These are phyloP conservation scores for Excoecaria agallocha DNA, from an alignment of 345 rosid genomes.

Conservation along the genomic window DNA sequence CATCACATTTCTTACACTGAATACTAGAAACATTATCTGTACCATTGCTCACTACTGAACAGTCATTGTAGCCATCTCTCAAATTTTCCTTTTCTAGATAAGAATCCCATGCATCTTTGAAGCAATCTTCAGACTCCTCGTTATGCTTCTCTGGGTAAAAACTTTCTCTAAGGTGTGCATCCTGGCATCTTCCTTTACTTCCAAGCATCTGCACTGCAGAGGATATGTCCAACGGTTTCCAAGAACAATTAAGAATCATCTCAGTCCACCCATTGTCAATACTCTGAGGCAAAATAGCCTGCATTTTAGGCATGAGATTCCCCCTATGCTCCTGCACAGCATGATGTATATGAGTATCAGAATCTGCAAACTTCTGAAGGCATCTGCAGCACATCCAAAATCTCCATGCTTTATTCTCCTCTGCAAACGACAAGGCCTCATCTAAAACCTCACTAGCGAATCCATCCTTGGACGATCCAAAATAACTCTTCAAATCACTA, in stretches of 20 bases:
- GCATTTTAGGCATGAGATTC: conserved; percentile 67
- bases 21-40: conserved; percentile 28
- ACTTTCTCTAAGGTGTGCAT: conserved; percentile 37
- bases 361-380: conserved; percentile 52
- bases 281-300: conserved; percentile 69
- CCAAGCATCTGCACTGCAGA: conserved; percentile 57
- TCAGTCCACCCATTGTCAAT: conserved; percentile 65
- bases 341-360: conserved; percentile 76
- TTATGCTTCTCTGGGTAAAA: conserved; percentile 34
- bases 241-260: conserved; percentile 62
- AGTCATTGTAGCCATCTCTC: conserved; percentile 41
- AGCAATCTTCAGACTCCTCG: conserved; percentile 60
- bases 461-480: conserved; percentile 54
- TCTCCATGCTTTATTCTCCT: conserved; percentile 65
- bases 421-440: conserved; percentile 60
- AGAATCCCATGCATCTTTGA: conserved; percentile 82
- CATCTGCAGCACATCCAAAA: conserved; percentile 83
- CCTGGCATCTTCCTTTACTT: conserved; percentile 43
- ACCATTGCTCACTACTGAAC: conserved; percentile 27
- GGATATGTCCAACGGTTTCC: conserved; percentile 87
- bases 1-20: conserved; percentile 44
- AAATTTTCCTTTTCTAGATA: conserved; percentile 57
- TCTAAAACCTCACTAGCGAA: conserved; percentile 50
- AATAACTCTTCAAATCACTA: conserved; percentile 59
- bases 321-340: conserved; percentile 75